A percentile compares a stretch with the other conserved stretches of the same genome.
Evolutionary conservation across 2,329 filamentous ascomycete genomes (phyloP).

Genomic region (Scedosporium boydii): DNA sequence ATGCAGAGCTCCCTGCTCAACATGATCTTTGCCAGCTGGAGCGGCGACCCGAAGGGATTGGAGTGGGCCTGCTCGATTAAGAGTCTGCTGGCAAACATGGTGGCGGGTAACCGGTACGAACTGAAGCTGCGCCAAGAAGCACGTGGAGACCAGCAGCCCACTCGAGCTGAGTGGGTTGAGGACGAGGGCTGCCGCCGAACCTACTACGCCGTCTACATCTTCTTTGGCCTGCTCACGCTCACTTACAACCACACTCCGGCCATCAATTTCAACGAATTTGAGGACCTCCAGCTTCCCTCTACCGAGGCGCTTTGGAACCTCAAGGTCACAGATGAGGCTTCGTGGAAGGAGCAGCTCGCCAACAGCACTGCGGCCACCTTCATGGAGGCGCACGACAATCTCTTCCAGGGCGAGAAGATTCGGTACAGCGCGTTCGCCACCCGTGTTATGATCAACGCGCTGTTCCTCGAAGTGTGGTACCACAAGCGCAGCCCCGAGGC

Average conservation of each 20-base stretch:
- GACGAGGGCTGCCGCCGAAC: slow-evolving; percentile 94
- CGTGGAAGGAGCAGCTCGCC: slow-evolving; percentile 74
- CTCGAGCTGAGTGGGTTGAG: slow-evolving; percentile 85
- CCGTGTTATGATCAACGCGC: slow-evolving; percentile 95
- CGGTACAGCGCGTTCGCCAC: slow-evolving; percentile 96
- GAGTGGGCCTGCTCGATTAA: slow-evolving; percentile 99
- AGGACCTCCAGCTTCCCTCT: slow-evolving; percentile 82
- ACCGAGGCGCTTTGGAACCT: slow-evolving; percentile 93
- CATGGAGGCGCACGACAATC: slow-evolving; percentile 84
- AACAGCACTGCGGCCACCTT: slow-evolving; percentile 72
- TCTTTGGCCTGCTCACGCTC: slow-evolving; percentile 89
- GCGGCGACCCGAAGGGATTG: slow-evolving; percentile 90
- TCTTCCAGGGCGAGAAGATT: slow-evolving; percentile 86
- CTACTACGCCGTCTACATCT: slow-evolving; percentile 98
- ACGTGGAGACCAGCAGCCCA: slow-evolving; percentile 65
- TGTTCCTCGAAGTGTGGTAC: slow-evolving; percentile 98
- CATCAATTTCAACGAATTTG: slow-evolving; percentile 97
- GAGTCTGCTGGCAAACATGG: slow-evolving; percentile 96
- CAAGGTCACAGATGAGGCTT: slow-evolving; percentile 63
- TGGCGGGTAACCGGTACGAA: slow-evolving; percentile 93
- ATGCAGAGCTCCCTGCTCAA: slow-evolving; percentile 96
- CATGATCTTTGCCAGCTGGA: slow-evolving; percentile 99
- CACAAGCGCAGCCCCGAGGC: slow-evolving; percentile 98
- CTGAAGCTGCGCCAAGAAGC: slow-evolving; percentile 87
- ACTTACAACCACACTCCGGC: slow-evolving; percentile 97